Percentiles rank a stretch among this genome's conserved stretches.
Evolutionary conservation across 345 rosid species (phyloP).

Genomic region (Citropsis articulata): DNA sequence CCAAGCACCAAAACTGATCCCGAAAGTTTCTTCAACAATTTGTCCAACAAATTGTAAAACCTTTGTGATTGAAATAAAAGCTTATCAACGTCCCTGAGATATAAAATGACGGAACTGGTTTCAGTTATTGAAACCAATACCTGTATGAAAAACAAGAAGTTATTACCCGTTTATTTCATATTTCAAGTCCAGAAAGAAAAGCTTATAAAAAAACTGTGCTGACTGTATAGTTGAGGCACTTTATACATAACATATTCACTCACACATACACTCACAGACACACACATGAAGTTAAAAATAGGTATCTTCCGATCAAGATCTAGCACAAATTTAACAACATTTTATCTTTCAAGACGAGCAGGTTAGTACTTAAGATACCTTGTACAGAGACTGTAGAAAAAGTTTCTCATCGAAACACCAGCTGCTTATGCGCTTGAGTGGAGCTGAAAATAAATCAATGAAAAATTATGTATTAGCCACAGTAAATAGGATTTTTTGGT

Average conservation of each 20-base stretch:
- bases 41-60: constrained; percentile 60
- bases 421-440: constrained; percentile 47
- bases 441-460: constrained; percentile 31
- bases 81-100: constrained; percentile 78
- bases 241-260: neutral
- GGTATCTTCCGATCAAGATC: neutral
- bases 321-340: neutral
- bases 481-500: neutral
- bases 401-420: constrained; percentile 83
- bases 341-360: neutral
- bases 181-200: neutral
- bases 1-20: constrained; percentile 81
- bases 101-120: constrained; percentile 57
- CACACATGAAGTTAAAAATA: too few relatives aligned
- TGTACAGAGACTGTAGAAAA: constrained; percentile 79
- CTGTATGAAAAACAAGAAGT: constrained; percentile 33
- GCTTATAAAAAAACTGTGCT: neutral
- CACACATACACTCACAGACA: neutral
- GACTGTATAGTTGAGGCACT: neutral
- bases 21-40: constrained; percentile 64
- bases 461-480: neutral
- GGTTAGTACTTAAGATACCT: constrained; percentile 47
- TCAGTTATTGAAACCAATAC: constrained; percentile 70
- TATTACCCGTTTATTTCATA: neutral
- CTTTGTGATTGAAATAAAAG: constrained; percentile 74